Base-by-base conservation (phyloP, 108 stramenopile species). In the Discostella stelligeroides region DNA sequence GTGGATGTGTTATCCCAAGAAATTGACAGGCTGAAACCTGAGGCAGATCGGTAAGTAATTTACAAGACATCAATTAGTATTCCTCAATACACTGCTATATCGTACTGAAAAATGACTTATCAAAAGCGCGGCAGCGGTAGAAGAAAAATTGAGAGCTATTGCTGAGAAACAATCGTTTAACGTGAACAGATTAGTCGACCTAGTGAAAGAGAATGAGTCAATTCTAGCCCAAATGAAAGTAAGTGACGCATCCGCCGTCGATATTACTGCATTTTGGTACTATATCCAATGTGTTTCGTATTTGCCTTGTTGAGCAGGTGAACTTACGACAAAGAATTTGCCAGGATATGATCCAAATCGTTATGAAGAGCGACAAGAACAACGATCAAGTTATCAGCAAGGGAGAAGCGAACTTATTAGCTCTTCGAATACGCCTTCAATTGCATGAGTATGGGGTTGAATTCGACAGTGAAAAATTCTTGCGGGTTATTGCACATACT, bases 171-270 rank as follows among this genome's bases (percentile, higher is more conserved):
- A 80, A 41, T n/a, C 61, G 14, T 60, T 68, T n/a, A 80, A 80
- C 59, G 79, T 80, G 14, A 58, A 80, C 41, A 73, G 63, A 56
- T 72, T 80, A 63, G 72, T 80, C n/a, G 57, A 65, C 4, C 60
- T 80, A 25, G 79, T 80, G 37, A 73, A 80, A 40, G 72, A 80
- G n/a, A n/a, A n/a, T n/a, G n/a, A n/a, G n/a, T n/a, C n/a, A n/a
- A n/a, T n/a, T n/a, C n/a, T n/a, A n/a, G n/a, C n/a, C n/a, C n/a
- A n/a, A n/a, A n/a, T n/a, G n/a, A n/a, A n/a, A n/a, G n/a, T n/a
- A n/a, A n/a, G 39, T 73, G 73, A 57, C 12, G 1, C 27, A 43
- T n/a, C 21, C 57, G 39, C 20, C 15, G 18, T 18, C 25, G 15
- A 14, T 2, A 0, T 43, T 45, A 7, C 29, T 43, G 27, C 20